phyloP scores from a whole-genome alignment of 2,329 filamentous ascomycete species.

The Endoconidiophora laricicola region DNA sequence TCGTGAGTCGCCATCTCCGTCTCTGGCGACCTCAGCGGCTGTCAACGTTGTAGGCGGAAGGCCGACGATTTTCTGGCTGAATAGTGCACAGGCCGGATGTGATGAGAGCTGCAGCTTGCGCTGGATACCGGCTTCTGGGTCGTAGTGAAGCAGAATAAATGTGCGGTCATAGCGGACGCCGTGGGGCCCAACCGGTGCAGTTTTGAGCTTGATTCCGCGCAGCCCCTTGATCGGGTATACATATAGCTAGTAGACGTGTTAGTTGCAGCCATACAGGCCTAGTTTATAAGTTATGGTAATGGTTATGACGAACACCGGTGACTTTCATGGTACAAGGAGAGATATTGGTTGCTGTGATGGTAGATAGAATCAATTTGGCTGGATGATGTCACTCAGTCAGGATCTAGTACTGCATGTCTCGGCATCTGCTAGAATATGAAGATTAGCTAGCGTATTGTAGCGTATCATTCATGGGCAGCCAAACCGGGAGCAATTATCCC shows the following conservation, averaged over 20 bases:
- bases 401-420: no score
- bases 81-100: slow-evolving; percentile 45
- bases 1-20: slow-evolving; percentile 16
- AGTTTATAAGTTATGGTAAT: not conserved
- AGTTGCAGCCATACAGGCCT: not conserved
- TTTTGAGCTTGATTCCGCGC: slow-evolving; percentile 38
- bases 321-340: slow-evolving; percentile 19
- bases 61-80: slow-evolving; percentile 37
- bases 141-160: slow-evolving; percentile 50
- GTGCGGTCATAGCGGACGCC: slow-evolving; percentile 50
- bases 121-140: slow-evolving; percentile 23
- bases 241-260: slow-evolving; percentile 30
- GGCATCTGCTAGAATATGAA: no score
- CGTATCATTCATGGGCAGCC: no score
- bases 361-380: not conserved
- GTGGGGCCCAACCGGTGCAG: slow-evolving; percentile 38
- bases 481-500: no score
- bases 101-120: slow-evolving; percentile 43
- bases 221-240: slow-evolving; percentile 61
- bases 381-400: no score
- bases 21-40: slow-evolving; percentile 39
- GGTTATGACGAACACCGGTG: slow-evolving; percentile 16
- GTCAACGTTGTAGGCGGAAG: slow-evolving; percentile 37
- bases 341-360: not conserved
- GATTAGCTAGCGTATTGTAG: no score